phyloP scores from a whole-genome alignment of 148 eudicot species.

The Euryodendron excelsum region DNA sequence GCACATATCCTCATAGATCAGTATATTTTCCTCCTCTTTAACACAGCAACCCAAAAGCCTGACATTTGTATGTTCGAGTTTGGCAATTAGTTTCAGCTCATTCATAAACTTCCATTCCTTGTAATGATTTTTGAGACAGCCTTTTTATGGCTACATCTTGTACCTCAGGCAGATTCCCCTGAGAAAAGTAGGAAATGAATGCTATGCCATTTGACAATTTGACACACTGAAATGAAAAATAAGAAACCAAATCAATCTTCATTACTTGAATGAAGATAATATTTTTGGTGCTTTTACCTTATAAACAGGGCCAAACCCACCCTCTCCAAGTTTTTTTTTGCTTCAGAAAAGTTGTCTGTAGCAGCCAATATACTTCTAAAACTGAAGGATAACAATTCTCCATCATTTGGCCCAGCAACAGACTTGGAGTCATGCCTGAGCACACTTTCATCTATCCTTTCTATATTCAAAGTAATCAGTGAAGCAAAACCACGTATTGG shows the following conservation, averaged over 20 bases:
- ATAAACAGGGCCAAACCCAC: too few species aligned
- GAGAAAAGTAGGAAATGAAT: too few species aligned
- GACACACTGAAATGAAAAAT: too few species aligned
- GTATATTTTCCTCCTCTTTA: conserved; percentile 10
- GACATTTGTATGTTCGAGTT: not conserved
- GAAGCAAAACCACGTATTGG: not conserved
- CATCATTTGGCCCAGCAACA: not conserved
- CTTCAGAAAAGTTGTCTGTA: not conserved
- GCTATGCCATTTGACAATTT: too few species aligned
- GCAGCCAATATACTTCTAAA: not conserved
- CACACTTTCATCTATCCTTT: not conserved
- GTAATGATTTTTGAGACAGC: too few species aligned
- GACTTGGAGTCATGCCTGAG: not conserved
- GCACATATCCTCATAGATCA: conserved; percentile 16
- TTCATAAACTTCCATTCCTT: too few species aligned
- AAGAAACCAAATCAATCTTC: too few species aligned
- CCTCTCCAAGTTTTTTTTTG: not conserved
- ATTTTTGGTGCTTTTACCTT: too few species aligned
- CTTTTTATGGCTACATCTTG: too few species aligned
- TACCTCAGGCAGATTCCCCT: too few species aligned
- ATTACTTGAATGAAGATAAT: too few species aligned
- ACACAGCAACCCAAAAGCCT: conserved; percentile 17
- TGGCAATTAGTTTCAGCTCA: too few species aligned
- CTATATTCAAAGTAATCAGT: not conserved
- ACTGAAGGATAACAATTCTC: not conserved